Evolutionary conservation across 306 rosid species (phyloP).

Genomic region (Cyclanthera cordifolia): DNA sequence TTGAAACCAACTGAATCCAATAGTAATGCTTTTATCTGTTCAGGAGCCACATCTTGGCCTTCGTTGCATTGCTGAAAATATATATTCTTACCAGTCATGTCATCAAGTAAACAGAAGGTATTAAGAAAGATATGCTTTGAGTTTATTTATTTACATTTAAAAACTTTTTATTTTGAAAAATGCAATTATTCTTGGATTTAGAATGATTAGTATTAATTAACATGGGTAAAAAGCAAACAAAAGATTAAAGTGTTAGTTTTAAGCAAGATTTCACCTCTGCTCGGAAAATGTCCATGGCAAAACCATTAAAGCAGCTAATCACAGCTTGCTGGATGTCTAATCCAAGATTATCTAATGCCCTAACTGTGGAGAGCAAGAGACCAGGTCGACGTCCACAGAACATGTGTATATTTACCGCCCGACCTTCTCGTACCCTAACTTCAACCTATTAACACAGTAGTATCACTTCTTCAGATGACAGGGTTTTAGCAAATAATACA

Average conservation of each 20-base stretch:
- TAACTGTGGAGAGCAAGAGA: constrained; percentile 79
- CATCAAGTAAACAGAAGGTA: neutral
- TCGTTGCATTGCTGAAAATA: constrained; percentile 19
- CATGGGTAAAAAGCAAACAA: neutral
- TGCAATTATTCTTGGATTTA: neutral
- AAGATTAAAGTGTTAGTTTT: neutral
- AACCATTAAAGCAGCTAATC: constrained; percentile 93
- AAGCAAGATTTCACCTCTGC: constrained; percentile 61
- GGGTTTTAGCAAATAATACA: neutral
- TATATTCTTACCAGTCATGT: neutral
- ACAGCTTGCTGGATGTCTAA: constrained; percentile 97
- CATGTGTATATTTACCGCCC: constrained; percentile 95
- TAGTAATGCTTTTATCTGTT: constrained; percentile 17
- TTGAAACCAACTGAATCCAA: constrained; percentile 15
- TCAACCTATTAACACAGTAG: constrained; percentile 54
- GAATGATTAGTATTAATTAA: neutral
- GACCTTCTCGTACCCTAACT: constrained; percentile 80
- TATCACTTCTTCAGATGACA: neutral
- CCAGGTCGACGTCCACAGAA: constrained; percentile 88
- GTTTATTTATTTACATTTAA: neutral
- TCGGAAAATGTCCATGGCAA: constrained; percentile 87
- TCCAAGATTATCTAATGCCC: constrained; percentile 82
- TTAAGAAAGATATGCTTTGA: neutral
- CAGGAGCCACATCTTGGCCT: constrained; percentile 14
- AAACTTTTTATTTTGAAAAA: neutral